Evolutionary conservation across 1,284 basidiomycete species (phyloP).

Genomic region (Apiotrichum laibachii): DNA sequence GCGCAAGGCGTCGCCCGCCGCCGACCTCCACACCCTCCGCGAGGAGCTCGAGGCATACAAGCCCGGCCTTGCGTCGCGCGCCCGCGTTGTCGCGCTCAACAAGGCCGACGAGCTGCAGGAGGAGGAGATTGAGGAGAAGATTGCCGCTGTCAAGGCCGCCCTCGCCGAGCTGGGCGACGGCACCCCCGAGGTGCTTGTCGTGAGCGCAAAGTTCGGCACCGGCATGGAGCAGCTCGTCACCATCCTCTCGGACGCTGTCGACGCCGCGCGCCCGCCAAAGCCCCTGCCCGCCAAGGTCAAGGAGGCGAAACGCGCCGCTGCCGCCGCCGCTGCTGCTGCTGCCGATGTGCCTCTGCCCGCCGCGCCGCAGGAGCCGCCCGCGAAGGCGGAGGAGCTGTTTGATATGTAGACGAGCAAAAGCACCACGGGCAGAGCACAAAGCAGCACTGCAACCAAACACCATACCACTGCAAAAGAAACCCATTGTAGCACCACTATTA

Average conservation of each 20-base stretch:
- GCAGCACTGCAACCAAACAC: too few species aligned
- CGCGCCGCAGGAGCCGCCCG: background rate
- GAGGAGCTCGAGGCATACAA: slow-evolving; percentile 84
- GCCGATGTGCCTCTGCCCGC: background rate
- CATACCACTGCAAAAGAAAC: too few species aligned
- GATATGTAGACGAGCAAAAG: slow-evolving; percentile 5
- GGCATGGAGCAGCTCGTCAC: slow-evolving; percentile 67
- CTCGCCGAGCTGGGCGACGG: slow-evolving; percentile 29
- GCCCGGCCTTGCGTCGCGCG: slow-evolving; percentile 70
- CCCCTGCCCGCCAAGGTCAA: slow-evolving; percentile 3
- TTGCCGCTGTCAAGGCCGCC: slow-evolving; percentile 50
- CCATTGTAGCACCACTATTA: background rate
- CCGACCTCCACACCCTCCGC: slow-evolving; percentile 68
- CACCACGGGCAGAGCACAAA: too few species aligned
- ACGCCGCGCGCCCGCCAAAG: slow-evolving; percentile 53
- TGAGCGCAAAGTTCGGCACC: slow-evolving; percentile 76
- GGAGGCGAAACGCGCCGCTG: background rate
- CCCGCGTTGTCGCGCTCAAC: slow-evolving; percentile 82
- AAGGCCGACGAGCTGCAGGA: slow-evolving; percentile 79
- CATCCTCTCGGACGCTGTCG: slow-evolving; percentile 65
- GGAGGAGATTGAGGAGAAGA: slow-evolving; percentile 34
- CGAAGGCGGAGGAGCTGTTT: slow-evolving; percentile 11
- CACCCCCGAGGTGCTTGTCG: slow-evolving; percentile 65
- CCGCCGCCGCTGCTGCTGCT: too few species aligned
- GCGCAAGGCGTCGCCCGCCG: slow-evolving; percentile 65